Evolutionary conservation across 306 rosid genomes (phyloP), one percentile per base, ranked within the genome.

Genomic region (Begonia loranthoides): DNA sequence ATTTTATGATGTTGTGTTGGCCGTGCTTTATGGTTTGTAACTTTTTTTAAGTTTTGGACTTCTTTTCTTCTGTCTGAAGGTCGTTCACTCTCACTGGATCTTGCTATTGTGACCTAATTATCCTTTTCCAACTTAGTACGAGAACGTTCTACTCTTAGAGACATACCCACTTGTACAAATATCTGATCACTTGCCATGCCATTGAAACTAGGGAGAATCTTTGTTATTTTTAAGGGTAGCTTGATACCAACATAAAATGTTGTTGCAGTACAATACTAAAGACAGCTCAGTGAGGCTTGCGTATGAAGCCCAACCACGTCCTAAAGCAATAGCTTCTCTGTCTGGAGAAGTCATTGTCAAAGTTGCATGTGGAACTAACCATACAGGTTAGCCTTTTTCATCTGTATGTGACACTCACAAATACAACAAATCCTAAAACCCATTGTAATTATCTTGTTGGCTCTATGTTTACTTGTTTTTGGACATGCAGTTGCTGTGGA

Each of bases 251-350:
- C 48, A 38, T 66, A 72, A 63, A 55, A 41, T 77, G 50, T 74
- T 54, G 47, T 60, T 74, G 82, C 79, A 86, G 99, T 92, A 86
- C 66, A 92, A 92, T 61, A 78, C 93, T 50, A 92, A 86, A 67
- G 96, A 86, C 63, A 76, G 96, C 74, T 92, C 96, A 52, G 96
- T 92, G 57, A 92, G 55, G 70, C 75, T 92, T 73, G 93, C 83
- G 61, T 86, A 92, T 71, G 96, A 86, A 92, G 75, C 96, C 66
- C 99, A 92, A 68, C 96, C 99, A 51, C 93, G 93, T 13, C 96
- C 99, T 14, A 79, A 68, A 58, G 88, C 88, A 51, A 80, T 92
- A 52, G 86, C 88, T 64, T 45, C 87, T 50, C 96, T 92, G 52
- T 49, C 96, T 63, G 93, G 94, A 46, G 99, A 82, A 73, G 73